These are phyloP conservation scores for Agrocybe chaxingu DNA, from an alignment of 768 basidiomycete species.

Conservation along the genomic window DNA sequence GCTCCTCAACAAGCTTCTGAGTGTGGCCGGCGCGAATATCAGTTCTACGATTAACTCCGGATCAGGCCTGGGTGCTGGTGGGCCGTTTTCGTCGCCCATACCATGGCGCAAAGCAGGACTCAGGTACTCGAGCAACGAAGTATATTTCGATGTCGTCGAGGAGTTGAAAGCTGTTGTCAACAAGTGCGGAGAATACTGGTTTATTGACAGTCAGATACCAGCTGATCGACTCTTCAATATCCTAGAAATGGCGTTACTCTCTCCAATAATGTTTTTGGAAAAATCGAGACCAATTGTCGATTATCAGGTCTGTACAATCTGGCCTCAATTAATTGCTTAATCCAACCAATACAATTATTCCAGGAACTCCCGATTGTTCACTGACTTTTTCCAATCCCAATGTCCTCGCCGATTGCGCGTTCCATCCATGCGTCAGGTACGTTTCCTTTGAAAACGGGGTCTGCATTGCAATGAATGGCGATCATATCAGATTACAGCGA, in stretches of 20 bases:
- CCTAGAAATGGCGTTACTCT: slow-evolving; percentile 68
- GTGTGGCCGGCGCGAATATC: slow-evolving; percentile 49
- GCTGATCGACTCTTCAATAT: slow-evolving; percentile 2
- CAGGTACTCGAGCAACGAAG: slow-evolving; percentile 84
- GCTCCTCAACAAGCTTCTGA: slow-evolving; percentile 70
- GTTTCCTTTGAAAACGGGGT: slow-evolving; percentile 17
- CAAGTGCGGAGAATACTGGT: slow-evolving; percentile 43
- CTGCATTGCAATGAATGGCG: not conserved
- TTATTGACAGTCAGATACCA: not conserved
- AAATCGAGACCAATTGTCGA: slow-evolving; percentile 71
- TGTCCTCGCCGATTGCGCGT: slow-evolving; percentile 73
- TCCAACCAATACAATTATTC: slow-evolving; percentile 4
- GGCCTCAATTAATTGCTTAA: not conserved
- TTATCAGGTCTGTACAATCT: slow-evolving; percentile 58
- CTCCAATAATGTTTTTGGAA: slow-evolving; percentile 68
- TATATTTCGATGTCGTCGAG: slow-evolving; percentile 90
- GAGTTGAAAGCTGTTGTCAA: slow-evolving; percentile 76
- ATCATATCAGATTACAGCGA: slow-evolving; percentile 41
- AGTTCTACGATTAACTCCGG: slow-evolving; percentile 44
- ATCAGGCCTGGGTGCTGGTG: slow-evolving; percentile 36
- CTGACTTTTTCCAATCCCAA: slow-evolving; percentile 75
- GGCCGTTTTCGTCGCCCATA: slow-evolving; percentile 83
- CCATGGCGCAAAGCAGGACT: slow-evolving; percentile 90
- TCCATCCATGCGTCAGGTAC: slow-evolving; percentile 92
- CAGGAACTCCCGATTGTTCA: slow-evolving; percentile 87